A percentile compares a stretch with the other conserved stretches of the same genome.
phyloP scores from a whole-genome alignment of 805 yeast genomes.

The Barnettozyma californica region DNA sequence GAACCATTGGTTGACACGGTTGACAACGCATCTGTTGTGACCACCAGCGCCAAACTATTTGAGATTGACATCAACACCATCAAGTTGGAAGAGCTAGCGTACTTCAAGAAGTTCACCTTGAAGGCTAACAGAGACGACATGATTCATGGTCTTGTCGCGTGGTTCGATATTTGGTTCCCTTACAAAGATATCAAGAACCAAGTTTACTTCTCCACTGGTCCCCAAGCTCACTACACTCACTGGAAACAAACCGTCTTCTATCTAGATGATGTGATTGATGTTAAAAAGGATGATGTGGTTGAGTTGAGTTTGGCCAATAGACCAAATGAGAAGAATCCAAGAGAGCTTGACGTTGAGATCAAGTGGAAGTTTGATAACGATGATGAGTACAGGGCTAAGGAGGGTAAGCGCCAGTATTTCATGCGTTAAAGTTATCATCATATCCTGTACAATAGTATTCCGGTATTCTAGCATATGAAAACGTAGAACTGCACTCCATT shows the following conservation, averaged over 20 bases:
- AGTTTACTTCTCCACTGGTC: constrained; percentile 86
- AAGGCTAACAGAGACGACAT: constrained; percentile 73
- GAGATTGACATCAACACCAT: constrained; percentile 90
- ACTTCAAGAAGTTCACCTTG: constrained; percentile 62
- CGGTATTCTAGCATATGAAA: neutral
- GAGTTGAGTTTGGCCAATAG: constrained; percentile 66
- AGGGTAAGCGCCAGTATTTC: constrained; percentile 60
- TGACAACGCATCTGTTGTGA: constrained; percentile 65
- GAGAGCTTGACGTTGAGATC: constrained; percentile 84
- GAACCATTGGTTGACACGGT: constrained; percentile 98
- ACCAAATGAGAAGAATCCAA: constrained; percentile 75
- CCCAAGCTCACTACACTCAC: constrained; percentile 90
- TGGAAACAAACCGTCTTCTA: constrained; percentile 99
- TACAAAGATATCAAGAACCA: constrained; percentile 45
- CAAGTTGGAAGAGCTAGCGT: constrained; percentile 73
- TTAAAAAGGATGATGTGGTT: constrained; percentile 70
- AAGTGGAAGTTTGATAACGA: constrained; percentile 40
- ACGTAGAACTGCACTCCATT: too few species aligned
- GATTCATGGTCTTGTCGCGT: constrained; percentile 84
- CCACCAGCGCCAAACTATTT: constrained; percentile 66
- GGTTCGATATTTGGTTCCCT: constrained; percentile 95
- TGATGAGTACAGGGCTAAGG: constrained; percentile 45
- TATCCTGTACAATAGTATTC: neutral
- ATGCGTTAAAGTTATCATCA: constrained; percentile 48
- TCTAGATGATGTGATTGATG: constrained; percentile 70